Conservation (phyloP, 805 yeast species). For the Starmerella powellii region DNA sequence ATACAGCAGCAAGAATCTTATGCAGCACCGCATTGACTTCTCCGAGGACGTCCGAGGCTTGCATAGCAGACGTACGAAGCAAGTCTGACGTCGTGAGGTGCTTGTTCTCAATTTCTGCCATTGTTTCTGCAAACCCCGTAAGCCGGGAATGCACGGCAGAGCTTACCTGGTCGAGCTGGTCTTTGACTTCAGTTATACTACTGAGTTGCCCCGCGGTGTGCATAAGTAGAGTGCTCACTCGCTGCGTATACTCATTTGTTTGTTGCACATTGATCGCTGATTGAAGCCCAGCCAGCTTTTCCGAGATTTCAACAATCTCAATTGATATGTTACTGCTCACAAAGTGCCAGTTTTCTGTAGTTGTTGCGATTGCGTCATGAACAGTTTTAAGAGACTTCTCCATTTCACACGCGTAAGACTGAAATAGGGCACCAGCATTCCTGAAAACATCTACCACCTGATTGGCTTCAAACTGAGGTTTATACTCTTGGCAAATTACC, state of each 20-base stretch:
- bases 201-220: not conserved
- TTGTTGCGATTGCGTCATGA: not conserved
- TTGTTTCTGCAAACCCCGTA: not conserved
- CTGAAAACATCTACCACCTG: slow-evolving; percentile 8
- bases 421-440: slow-evolving; percentile 8
- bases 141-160: not conserved
- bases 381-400: not conserved
- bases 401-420: slow-evolving; percentile 2
- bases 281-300: not conserved
- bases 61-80: too few species aligned
- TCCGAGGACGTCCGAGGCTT: too few species aligned
- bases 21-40: too few species aligned
- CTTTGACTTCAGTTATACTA: not conserved
- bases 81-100: too few species aligned
- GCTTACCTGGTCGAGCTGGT: not conserved
- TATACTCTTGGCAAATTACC: slow-evolving; percentile 35
- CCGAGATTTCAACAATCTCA: not conserved
- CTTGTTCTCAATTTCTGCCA: slow-evolving; percentile 1
- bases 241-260: too few species aligned
- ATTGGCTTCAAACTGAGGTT: slow-evolving; percentile 19
- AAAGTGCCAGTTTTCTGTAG: not conserved
- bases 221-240: not conserved
- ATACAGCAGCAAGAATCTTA: too few species aligned
- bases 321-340: not conserved
- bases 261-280: too few species aligned